Evolutionary conservation across 1,284 basidiomycete species (phyloP), one percentile per base, ranked within the genome.

Genomic region (Heliocybe sulcata): DNA sequence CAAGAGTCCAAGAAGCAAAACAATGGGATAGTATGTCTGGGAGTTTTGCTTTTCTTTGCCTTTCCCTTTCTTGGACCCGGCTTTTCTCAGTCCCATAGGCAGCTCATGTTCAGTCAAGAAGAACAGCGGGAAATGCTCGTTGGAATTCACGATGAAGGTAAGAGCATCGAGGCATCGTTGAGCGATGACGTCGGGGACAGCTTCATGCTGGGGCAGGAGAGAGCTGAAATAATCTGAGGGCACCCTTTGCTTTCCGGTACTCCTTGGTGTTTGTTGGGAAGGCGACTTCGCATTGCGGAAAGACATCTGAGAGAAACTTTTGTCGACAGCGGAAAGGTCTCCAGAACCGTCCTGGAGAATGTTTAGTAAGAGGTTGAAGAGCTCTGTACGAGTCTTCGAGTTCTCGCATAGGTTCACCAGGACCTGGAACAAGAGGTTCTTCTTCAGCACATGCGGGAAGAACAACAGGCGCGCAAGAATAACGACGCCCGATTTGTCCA

Each of bases 341-440:
- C 90, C 92, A 1, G 94, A 91, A 16, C 96, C 96, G 63, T 98
- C 97, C 68, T 98, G 93, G 3, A 99, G 76, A 58, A 99, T 93
- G 59, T 85, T 89, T 11, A 99, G 78, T 19, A 99, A 80, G 26
- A 98, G 80, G 65, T 94, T 95, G 74, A 99, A 90, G 26, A 99
- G 78, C 63, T 99, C 97, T 2, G 83, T 85, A 20, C 96, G 83
- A 1, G 95, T 96, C 67, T 90, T 93, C 1, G 84, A 77, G 68
- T 99, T 99, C 73, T 99, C 94, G 69, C 94, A 98, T 3, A 99
- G 77, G 67, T 99, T 96, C 59, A 92, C 87, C 26, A 99, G 83
- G 1, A 98, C 90, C 67, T 91, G 90, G 71, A 94, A 91, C 20
- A 99, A 78, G 22, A 90, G 75, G 38, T 83, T 89, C 72, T 94